Evolutionary conservation across 2,329 filamentous ascomycete genomes (phyloP).

Genomic region (Aspergillus tamarii): DNA sequence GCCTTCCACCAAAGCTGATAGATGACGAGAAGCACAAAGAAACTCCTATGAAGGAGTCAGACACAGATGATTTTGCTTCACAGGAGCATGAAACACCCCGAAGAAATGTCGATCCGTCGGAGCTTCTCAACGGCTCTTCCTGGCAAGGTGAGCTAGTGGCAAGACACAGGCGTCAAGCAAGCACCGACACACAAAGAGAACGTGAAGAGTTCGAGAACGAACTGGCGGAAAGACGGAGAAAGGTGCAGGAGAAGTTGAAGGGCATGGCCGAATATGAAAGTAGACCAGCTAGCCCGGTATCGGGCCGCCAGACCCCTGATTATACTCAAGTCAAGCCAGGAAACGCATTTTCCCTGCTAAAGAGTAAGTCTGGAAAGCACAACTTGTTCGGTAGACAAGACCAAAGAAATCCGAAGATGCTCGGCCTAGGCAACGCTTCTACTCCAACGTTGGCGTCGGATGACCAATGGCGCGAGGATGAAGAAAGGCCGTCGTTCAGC

Average conservation of each 20-base stretch:
- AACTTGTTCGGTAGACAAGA: conserved; percentile 34
- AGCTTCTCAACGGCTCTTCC: conserved; percentile 26
- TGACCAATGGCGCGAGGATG: conserved; percentile 43
- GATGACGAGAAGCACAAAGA: conserved; percentile 23
- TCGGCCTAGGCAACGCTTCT: conserved; percentile 45
- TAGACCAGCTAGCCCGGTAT: conserved; percentile 47
- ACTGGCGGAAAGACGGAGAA: conserved; percentile 50
- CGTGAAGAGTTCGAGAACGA: conserved; percentile 53
- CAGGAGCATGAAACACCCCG: conserved; percentile 2
- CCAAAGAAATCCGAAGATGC: conserved; percentile 45
- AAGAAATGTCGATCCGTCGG: conserved; percentile 3
- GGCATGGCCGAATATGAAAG: conserved; percentile 47
- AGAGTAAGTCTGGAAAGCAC: conserved; percentile 44
- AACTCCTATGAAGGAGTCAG: conserved; percentile 6
- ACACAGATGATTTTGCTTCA: neutral
- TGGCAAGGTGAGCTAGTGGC: conserved; percentile 54
- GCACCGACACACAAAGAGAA: conserved; percentile 53
- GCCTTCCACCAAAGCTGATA: conserved; percentile 37
- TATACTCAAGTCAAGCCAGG: conserved; percentile 35
- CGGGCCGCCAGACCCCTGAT: conserved; percentile 40
- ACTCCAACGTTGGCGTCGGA: conserved; percentile 39
- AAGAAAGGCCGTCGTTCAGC: conserved; percentile 33
- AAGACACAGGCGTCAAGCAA: conserved; percentile 48
- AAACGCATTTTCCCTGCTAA: conserved; percentile 50
- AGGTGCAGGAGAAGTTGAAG: conserved; percentile 53